A percentile compares a stretch with the other conserved stretches of the same genome.
phyloP scores from a whole-genome alignment of 805 yeast genomes.

The Saturnispora kantuleensis region DNA sequence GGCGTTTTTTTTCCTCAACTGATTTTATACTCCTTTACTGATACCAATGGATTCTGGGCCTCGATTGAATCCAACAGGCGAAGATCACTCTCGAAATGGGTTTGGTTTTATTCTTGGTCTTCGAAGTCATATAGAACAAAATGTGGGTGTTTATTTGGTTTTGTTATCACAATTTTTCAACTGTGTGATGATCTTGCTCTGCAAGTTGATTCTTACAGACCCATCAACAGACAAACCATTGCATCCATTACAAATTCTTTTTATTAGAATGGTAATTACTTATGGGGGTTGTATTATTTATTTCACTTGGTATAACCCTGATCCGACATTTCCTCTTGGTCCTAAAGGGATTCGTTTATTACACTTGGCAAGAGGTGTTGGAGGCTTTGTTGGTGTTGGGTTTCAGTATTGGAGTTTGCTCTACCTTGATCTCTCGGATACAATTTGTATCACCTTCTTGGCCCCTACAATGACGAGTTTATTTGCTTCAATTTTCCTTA shows the following conservation, averaged over 20 bases:
- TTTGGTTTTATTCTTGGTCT: not conserved
- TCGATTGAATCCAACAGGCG: too few species aligned
- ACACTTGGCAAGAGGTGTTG: conserved; percentile 42
- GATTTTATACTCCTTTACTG: too few species aligned
- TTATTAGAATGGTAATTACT: conserved; percentile 71
- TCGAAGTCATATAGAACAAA: conserved; percentile 19
- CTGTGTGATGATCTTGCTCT: conserved; percentile 64
- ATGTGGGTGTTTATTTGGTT: conserved; percentile 49
- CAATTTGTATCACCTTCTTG: conserved; percentile 70
- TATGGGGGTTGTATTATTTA: conserved; percentile 46
- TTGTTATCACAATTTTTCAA: conserved; percentile 63
- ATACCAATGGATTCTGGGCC: too few species aligned
- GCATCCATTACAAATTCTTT: conserved; percentile 69
- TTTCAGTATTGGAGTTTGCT: conserved; percentile 66
- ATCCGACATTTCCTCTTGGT: conserved; percentile 61
- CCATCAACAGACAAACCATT: conserved; percentile 48
- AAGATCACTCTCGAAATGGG: too few species aligned
- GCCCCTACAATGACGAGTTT: conserved; percentile 70
- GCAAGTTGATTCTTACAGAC: conserved; percentile 66
- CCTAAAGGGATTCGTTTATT: conserved; percentile 41
- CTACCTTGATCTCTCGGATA: conserved; percentile 70
- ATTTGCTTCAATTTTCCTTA: conserved; percentile 55
- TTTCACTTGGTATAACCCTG: conserved; percentile 34
- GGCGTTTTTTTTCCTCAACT: too few species aligned
- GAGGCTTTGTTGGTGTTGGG: conserved; percentile 76